phyloP scores from a whole-genome alignment of 805 yeast genomes.

The Sugiyamaella marilandica region DNA sequence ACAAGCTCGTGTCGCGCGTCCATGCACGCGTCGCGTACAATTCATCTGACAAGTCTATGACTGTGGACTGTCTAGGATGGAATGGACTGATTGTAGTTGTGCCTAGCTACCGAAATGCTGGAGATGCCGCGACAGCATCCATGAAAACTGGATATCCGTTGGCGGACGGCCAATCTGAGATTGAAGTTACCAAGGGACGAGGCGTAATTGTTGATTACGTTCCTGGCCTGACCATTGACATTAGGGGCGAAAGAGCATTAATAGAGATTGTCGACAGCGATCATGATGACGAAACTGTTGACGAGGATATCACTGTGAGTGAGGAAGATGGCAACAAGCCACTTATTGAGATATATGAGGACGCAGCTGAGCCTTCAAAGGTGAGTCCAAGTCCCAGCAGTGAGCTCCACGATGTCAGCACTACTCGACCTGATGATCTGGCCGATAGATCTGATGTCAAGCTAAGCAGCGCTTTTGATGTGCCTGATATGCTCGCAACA shows the following conservation, averaged over 20 bases:
- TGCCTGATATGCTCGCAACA: too few species aligned
- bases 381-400: background rate
- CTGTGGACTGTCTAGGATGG: constrained; percentile 72
- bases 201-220: constrained; percentile 58
- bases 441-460: too few species aligned
- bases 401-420: background rate
- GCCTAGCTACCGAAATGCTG: constrained; percentile 38
- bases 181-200: constrained; percentile 59
- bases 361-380: background rate
- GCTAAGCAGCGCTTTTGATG: too few species aligned
- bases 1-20: constrained; percentile 58
- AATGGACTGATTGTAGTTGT: constrained; percentile 71
- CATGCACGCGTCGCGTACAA: constrained; percentile 54
- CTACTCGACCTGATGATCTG: too few species aligned
- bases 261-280: constrained; percentile 45
- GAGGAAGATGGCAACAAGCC: background rate
- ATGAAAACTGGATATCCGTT: constrained; percentile 13
- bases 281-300: constrained; percentile 45
- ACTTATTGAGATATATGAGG: background rate
- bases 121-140: background rate
- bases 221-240: constrained; percentile 58
- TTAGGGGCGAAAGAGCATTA: constrained; percentile 59
- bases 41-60: constrained; percentile 31
- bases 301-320: constrained; percentile 22
- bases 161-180: constrained; percentile 31